Evolutionary conservation across 352 stramenopile species (phyloP), one percentile per base, ranked within the genome.

Genomic region (Globisporangium camurandrum): DNA sequence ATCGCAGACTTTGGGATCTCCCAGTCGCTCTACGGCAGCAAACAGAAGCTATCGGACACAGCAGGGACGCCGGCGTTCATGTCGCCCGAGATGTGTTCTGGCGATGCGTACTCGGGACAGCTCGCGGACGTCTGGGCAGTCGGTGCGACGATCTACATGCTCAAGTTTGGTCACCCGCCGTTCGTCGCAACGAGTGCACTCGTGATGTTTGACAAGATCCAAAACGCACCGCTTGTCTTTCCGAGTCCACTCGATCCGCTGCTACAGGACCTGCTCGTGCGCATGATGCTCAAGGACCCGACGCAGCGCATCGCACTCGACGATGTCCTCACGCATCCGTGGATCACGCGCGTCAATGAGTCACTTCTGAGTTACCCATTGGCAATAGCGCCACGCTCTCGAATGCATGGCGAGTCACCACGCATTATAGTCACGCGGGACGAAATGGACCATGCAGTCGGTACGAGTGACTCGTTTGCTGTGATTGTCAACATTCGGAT

Each of bases 1-100:
- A 96, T 97, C 50, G 86, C 81, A 0, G 86, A 97, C 44, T 96
- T 96, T 45, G 86, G 87, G 1, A 96, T 97, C 50, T 93, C 85
- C 0, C 82, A 93, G 49, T 94, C 82, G 16, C 51, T 93, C 12
- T 86, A 88, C 31, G 77, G 75, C 3, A 88, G 75, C 44, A 88
- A 88, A 38, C 73, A 90, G 54, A 86, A 87, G 55, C 65, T 94
- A 26, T 62, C 62, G 12, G 80, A 88, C 41, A 89, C 84, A 7
- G 85, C 70, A 1, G 91, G 91, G 2, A 97, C 89, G 0, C 88
- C 88, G 11, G 87, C 88, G 4, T 97, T 97, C 53, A 95, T 97
- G 86, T 88, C 86, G 0, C 91, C 91, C 2, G 91, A 97, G 61
- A 93, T 97, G 67, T 97, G 86, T 56, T 84, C 76, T 0, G 80